Percentiles rank a stretch among this genome's conserved stretches.
Conservation (phyloP, 805 yeast species). For the Myxozyma udenii region DNA sequence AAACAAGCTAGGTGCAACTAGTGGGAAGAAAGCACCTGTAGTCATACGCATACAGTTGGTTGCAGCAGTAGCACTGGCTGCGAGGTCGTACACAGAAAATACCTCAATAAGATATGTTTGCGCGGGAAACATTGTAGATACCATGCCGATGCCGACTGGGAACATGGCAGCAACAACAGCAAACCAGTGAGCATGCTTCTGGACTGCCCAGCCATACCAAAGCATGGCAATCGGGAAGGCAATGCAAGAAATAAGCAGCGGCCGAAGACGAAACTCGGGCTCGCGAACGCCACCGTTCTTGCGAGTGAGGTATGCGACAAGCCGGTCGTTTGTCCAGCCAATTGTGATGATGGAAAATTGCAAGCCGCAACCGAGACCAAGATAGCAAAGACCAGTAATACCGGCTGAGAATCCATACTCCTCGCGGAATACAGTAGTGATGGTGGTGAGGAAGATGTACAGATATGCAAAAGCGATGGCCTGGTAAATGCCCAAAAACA, state of each 20-base stretch:
- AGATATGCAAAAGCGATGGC: constrained; percentile 57
- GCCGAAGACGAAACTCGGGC: constrained; percentile 52
- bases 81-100: constrained; percentile 54
- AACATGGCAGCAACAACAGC: constrained; percentile 61
- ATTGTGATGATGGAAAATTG: constrained; percentile 49
- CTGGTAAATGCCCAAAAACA: constrained; percentile 52
- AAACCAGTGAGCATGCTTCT: constrained; percentile 48
- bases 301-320: constrained; percentile 41
- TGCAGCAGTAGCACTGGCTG: constrained; percentile 77
- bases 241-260: constrained; percentile 47
- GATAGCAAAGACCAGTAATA: constrained; percentile 56
- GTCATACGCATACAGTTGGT: constrained; percentile 54
- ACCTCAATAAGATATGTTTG: constrained; percentile 42
- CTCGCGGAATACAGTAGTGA: constrained; percentile 52
- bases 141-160: constrained; percentile 40
- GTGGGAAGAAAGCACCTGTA: constrained; percentile 66
- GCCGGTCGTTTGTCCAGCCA: constrained; percentile 45
- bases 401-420: constrained; percentile 49
- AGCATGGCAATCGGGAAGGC: constrained; percentile 48
- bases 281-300: constrained; percentile 29
- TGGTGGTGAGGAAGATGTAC: constrained; percentile 58
- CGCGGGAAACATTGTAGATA: constrained; percentile 41
- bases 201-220: constrained; percentile 54
- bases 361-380: constrained; percentile 57
- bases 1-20: constrained; percentile 54